Percentiles rank a stretch among this genome's conserved stretches.
phyloP scores from a whole-genome alignment of 2,329 filamentous ascomycete genomes.

The Claviceps monticola region DNA sequence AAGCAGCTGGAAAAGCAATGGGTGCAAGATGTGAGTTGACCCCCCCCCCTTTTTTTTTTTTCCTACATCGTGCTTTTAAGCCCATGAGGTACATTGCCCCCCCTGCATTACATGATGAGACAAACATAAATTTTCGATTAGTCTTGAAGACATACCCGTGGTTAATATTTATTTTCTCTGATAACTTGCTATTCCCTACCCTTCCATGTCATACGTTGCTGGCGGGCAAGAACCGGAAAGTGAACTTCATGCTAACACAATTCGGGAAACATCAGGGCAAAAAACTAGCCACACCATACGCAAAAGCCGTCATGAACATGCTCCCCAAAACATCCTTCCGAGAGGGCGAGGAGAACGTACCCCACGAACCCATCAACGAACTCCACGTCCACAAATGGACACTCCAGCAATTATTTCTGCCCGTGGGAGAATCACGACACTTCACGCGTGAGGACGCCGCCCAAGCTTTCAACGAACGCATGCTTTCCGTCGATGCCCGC shows the following conservation, averaged over 20 bases:
- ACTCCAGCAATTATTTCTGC: slow-evolving; percentile 50
- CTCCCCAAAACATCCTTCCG: slow-evolving; percentile 54
- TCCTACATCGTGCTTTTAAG: background rate
- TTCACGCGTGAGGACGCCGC: slow-evolving; percentile 54
- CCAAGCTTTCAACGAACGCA: slow-evolving; percentile 44
- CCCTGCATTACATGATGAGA: slow-evolving; percentile 34
- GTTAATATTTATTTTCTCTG: slow-evolving; percentile 39
- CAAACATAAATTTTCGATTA: slow-evolving; percentile 70
- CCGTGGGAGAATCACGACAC: slow-evolving; percentile 46
- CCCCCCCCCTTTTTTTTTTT: background rate
- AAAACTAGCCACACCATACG: slow-evolving; percentile 61
- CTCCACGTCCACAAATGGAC: slow-evolving; percentile 48
- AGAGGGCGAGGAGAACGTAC: slow-evolving; percentile 31
- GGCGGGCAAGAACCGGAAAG: no score
- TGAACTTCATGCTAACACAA: background rate
- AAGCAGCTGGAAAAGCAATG: slow-evolving; percentile 76
- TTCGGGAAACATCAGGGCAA: slow-evolving; percentile 49
- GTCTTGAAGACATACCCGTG: slow-evolving; percentile 96
- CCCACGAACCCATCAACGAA: slow-evolving; percentile 51
- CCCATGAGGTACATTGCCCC: background rate
- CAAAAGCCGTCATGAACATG: slow-evolving; percentile 64
- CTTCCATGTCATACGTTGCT: no score
- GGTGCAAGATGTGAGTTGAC: slow-evolving; percentile 53
- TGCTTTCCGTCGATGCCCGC: slow-evolving; percentile 46
- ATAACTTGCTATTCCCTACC: slow-evolving; percentile 22